Conservation (phyloP, 441 rosid genomes). For the Bruguiera hainesii region DNA sequence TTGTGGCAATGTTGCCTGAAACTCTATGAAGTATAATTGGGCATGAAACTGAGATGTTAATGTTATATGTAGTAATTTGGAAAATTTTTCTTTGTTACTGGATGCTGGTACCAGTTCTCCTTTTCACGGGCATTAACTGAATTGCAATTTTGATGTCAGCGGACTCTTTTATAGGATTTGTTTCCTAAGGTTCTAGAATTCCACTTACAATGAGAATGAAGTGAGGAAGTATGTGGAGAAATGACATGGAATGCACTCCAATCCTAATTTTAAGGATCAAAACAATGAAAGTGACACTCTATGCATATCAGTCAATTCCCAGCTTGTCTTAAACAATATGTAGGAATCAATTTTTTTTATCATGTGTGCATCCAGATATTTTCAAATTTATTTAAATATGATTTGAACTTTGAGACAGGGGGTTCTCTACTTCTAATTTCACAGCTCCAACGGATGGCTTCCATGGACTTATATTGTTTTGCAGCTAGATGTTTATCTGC, state of each 20-base stretch:
- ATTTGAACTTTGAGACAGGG: too few relatives aligned
- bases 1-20: not conserved
- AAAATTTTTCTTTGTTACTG: slow-evolving; percentile 1
- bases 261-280: not conserved
- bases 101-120: not conserved
- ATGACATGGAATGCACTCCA: not conserved
- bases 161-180: not conserved
- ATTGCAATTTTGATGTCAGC: not conserved
- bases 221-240: not conserved
- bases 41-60: not conserved
- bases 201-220: not conserved
- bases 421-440: too few relatives aligned
- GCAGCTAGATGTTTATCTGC: too few relatives aligned
- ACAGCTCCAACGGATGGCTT: too few relatives aligned
- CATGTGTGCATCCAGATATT: too few relatives aligned
- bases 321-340: too few relatives aligned
- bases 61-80: not conserved
- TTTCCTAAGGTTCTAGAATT: not conserved
- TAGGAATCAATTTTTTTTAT: too few relatives aligned
- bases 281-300: not conserved
- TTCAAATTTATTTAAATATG: too few relatives aligned
- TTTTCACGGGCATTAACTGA: not conserved
- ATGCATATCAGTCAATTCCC: too few relatives aligned
- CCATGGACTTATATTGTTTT: too few relatives aligned
- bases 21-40: not conserved